Percentiles rank a stretch among this genome's conserved stretches.
Conservation (phyloP, 129 eudicot genomes). For the Daucus carota region DH1_v3.0 NC_030387.2:26015001-26015500, state of each 20-base stretch:
- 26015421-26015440: background rate
- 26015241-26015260: background rate
- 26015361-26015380: background rate
- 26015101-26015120: constrained; percentile 95
- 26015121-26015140: constrained; percentile 76
- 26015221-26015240: background rate
- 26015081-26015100: constrained; percentile 64
- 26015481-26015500: background rate
- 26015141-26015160: constrained; percentile 99
- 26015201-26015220: constrained; percentile 14
- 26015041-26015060: background rate
- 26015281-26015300: background rate
- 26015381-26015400: background rate
- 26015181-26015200: constrained; percentile 88
- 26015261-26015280: background rate
- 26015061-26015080: background rate
- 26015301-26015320: background rate
- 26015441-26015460: background rate
- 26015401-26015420: background rate
- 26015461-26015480: background rate
- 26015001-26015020: constrained; percentile 87
- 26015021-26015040: constrained; percentile 13
- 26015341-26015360: background rate
- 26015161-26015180: constrained; percentile 75
- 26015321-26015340: background rate